Conservation (phyloP, 176 grass and related monocot species). For the Guadua angustifolia region DNA sequence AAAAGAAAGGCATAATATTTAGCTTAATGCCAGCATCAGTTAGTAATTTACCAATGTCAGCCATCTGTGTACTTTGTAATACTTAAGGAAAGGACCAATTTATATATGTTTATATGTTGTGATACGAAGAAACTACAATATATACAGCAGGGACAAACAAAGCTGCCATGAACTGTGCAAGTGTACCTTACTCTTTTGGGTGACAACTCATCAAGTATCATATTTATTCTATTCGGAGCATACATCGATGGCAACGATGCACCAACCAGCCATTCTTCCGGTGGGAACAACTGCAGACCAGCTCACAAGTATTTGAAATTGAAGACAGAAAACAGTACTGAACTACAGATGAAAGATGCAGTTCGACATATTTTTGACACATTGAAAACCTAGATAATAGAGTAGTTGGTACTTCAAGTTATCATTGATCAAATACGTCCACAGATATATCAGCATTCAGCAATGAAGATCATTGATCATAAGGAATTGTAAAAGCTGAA, state of each 20-base stretch:
- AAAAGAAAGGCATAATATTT: conserved; percentile 6
- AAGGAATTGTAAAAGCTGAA: conserved; percentile 19
- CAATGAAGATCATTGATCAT: conserved; percentile 23
- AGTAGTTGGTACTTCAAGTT: not conserved
- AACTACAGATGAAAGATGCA: not conserved
- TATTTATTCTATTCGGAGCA: conserved; percentile 68
- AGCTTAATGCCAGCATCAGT: not conserved
- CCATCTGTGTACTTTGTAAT: not conserved
- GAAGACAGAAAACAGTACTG: conserved; percentile 26
- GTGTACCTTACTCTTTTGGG: conserved; percentile 77
- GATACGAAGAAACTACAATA: not conserved
- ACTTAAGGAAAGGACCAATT: not conserved
- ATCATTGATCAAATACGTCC: conserved; percentile 10
- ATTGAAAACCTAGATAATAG: not conserved
- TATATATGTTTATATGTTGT: conserved; percentile 23
- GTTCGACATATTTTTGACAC: conserved; percentile 5
- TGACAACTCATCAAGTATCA: conserved; percentile 72
- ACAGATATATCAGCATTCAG: conserved; percentile 24
- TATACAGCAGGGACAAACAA: conserved; percentile 21
- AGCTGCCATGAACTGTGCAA: conserved; percentile 22
- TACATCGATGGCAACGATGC: conserved; percentile 69
- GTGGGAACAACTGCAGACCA: conserved; percentile 71
- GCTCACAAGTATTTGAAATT: conserved; percentile 22
- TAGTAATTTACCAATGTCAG: conserved; percentile 16
- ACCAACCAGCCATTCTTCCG: conserved; percentile 89